Evolutionary conservation across 129 eudicot genomes (phyloP), one percentile per base, ranked within the genome.

Genomic region (Tagetes erecta): DNA sequence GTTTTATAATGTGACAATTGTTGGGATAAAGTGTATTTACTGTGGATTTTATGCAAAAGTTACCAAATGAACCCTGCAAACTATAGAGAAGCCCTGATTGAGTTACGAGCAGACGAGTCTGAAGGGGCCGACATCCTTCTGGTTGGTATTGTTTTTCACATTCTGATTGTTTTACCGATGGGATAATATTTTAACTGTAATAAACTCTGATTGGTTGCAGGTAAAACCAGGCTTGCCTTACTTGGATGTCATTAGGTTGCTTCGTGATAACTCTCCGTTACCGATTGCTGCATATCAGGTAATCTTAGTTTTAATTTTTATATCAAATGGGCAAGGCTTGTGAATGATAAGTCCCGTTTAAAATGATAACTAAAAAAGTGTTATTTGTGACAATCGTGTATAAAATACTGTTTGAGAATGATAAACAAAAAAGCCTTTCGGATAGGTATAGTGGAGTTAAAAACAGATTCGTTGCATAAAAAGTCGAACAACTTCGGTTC

Each of bases 281-380:
- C 99, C 99, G 46, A 88, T 95, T 27, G 99, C 99, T 65, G 99
- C 99, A 49, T 95, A 95, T 81, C 99, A 95, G 93, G 99, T 95
- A 82, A 46, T 35, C 60, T 4, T 69, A 59, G 39, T 57, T 46
- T 30, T 50, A 9, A 39, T 78, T 7, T 59, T 6, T 35, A 52
- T 52, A 53, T 53, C 34, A 53, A 14, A 0, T 56, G 12, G 12
- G 63, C 10, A 56, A 56, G 63, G 37, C 30, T 27, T 31, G 64
- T 58, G 64, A 30, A 40, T 65, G n/a, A 68, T 68, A 58, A 20
- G 27, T 20, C 27, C 27, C 27, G 27, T 20, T 20, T 20, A 20
- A 20, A 20, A 20, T 20, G 27, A 20, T 20, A 20, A 20, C 27
- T 59, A 3, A 5, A 46, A 46, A 8, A 4, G 3, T 14, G 36